Percentiles rank a stretch among this genome's conserved stretches.
phyloP scores from a whole-genome alignment of 2,329 filamentous ascomycete genomes.

The Domatiomyces globalis region DNA sequence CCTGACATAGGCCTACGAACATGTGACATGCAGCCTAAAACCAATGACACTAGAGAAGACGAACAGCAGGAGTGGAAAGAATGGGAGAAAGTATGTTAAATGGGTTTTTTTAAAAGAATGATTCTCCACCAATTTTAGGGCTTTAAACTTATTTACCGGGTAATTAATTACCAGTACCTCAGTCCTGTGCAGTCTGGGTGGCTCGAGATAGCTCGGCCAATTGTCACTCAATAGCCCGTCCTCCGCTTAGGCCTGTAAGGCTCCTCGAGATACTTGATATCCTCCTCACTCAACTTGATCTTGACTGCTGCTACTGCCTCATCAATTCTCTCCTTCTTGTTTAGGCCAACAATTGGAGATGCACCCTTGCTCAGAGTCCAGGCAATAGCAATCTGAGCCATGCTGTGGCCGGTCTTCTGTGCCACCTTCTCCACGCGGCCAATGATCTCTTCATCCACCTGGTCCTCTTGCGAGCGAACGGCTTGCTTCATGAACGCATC shows the following conservation, averaged over 20 bases:
- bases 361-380: slow-evolving; percentile 44
- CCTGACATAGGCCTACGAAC: too few species aligned
- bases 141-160: too few species aligned
- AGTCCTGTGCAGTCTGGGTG: too few species aligned
- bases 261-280: slow-evolving; percentile 49
- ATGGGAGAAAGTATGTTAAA: too few species aligned
- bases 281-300: slow-evolving; percentile 41
- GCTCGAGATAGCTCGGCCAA: too few species aligned
- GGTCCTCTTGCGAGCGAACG: slow-evolving; percentile 29
- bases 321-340: slow-evolving; percentile 44
- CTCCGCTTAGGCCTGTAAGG: slow-evolving; percentile 40
- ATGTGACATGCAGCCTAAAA: too few species aligned
- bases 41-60: too few species aligned
- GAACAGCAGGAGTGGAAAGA: too few species aligned
- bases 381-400: slow-evolving; percentile 50
- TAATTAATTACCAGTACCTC: too few species aligned
- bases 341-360: slow-evolving; percentile 49
- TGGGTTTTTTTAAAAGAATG: too few species aligned
- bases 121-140: too few species aligned
- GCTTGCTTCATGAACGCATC: slow-evolving; percentile 31
- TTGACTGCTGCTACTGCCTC: slow-evolving; percentile 40
- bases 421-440: slow-evolving; percentile 45
- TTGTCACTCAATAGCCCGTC: slow-evolving; percentile 11
- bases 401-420: slow-evolving; percentile 42
- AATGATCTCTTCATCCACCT: slow-evolving; percentile 40